Base-by-base conservation (phyloP, 106 monocot species). In the Dioscorea dumetorum region DNA sequence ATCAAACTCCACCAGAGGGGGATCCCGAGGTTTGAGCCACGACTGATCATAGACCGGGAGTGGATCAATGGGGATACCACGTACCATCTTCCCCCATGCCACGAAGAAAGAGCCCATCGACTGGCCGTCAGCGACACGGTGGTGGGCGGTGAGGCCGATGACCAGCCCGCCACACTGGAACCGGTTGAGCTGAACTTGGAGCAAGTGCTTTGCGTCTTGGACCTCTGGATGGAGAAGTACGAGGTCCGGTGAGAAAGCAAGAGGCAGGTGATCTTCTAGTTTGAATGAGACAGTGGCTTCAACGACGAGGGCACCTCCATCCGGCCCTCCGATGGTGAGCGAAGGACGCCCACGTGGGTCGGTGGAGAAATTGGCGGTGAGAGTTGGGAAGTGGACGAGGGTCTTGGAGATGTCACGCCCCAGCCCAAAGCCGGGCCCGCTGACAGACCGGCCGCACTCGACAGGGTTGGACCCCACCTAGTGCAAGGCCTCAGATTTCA, bases 131-230 rank as follows among this genome's bases (percentile, higher is more conserved):
- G 78, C 74, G 5, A 81, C 81, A 0, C 49, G 53, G 67, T 85
- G 85, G 74, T 85, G 77, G 4, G 51, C 41, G 4, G 81, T 81
- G 17, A 56, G 50, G 2, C 62, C 70, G 19, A 85, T 49, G 10
- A 78, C 49, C 8, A 85, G 61, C n/a, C 74, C 69, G 48, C 80
- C 85, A 34, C 81, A 81, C 14, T 12, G 11, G 67, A 78, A 81
- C 19, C 81, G 65, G 54, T 34, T 85, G 60, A 85, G 56, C 67
- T 85, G 85, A 35, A 85, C 62, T 16, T 85, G 81, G 18, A 74
- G 16, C 14, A 81, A 0, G 0, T 71, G 48, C 4, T n/a, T 31
- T 7, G 66, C 58, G 8, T 49, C 69, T 3, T 58, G 18, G 16
- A n/a, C 21, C 4, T 67, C 48, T 8, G 73, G 81, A 63, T 82